Base-by-base conservation (phyloP, 2,329 filamentous ascomycete species). In the Trichoderma citrinoviride region DNA sequence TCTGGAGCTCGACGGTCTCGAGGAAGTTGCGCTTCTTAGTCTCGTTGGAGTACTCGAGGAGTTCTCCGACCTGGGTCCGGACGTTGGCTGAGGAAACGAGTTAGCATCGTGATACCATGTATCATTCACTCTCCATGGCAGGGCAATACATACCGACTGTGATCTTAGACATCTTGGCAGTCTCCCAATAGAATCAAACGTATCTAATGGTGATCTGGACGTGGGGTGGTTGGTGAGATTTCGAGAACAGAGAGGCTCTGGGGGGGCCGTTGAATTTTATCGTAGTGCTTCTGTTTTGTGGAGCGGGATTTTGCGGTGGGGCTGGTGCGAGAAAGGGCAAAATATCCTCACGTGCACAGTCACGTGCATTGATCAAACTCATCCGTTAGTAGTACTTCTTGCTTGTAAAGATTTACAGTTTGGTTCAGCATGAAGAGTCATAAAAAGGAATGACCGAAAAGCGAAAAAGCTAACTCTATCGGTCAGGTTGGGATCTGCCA, bases 1-100 rank as follows among this genome's bases (percentile, higher is more conserved):
- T 95, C 82, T 92, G 87, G 74, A 91, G 90, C 82, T 93, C 90
- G 80, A 97, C 92, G 79, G 91, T 94, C 86, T 95, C 92, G 80
- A 96, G 87, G 86, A 97, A 97, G 88, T 97, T 97, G 76, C 93
- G 87, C 91, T 97, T 97, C 90, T 97, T 97, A 82, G 91, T 92
- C 82, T 96, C 77, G 77, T 86, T 86, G 79, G 91, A 96, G 90
- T 98, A 98, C 78, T 96, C 90, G 77, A 99, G 90, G 77, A 99
- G 87, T 81, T 95, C 87, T 81, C 90, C 85, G 81, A 98, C 92
- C 85, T 98, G 94, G 81, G 87, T 85, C 87, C 93, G 92, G 87
- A 96, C 93, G 91, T 93, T 92, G 87, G 92, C 92, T 78, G 72
- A 19, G 43, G 40, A 15, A 15, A 12, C 40, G 33, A 14, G 71